Conservation (phyloP, 345 rosid species). For the Moricandia moricandioides region DNA sequence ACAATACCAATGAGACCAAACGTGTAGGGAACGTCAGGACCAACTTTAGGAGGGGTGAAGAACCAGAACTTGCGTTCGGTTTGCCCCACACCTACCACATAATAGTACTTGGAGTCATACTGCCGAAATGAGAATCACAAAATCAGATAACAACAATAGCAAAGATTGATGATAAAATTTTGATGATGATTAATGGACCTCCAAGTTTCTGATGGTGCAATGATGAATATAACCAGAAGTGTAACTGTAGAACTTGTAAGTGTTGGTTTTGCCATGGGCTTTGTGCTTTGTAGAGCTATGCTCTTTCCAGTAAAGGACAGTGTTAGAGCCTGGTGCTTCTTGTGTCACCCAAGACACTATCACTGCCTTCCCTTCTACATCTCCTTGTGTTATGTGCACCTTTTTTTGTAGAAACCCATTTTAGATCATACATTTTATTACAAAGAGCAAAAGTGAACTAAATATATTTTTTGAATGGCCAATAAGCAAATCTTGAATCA, state of each 20-base stretch:
- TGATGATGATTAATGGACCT: background rate
- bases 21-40: background rate
- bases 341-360: background rate
- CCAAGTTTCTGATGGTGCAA: background rate
- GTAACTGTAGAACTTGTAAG: background rate
- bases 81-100: background rate
- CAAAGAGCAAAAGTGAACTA: background rate
- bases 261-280: background rate
- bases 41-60: background rate
- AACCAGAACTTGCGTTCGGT: background rate
- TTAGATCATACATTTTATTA: background rate
- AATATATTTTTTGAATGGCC: background rate
- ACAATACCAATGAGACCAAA: background rate
- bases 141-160: background rate
- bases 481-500: slow-evolving; percentile 1
- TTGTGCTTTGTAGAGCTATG: background rate
- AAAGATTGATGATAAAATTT: background rate
- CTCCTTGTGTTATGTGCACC: background rate
- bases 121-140: background rate
- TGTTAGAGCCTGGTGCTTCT: background rate
- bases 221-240: background rate
- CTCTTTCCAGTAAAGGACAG: background rate
- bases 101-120: background rate
- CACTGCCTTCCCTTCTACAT: background rate
- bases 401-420: background rate